These are phyloP conservation scores for Phlebiopsis gigantea DNA, from an alignment of 768 basidiomycete species.

Conservation along the genomic window DNA sequence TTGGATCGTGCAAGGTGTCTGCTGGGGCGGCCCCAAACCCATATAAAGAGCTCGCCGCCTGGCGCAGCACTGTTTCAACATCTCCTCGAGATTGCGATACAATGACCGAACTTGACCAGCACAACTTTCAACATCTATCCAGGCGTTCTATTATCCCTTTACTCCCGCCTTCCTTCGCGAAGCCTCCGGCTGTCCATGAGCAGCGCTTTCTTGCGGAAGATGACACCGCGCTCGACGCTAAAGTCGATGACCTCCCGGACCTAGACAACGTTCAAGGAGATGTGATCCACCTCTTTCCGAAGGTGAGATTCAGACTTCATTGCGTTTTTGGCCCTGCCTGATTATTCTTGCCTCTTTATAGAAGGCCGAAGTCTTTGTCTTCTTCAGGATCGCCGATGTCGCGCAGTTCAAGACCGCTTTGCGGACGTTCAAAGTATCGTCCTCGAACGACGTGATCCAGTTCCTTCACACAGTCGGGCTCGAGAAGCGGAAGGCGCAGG, in stretches of 20 bases:
- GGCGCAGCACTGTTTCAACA: too few species aligned
- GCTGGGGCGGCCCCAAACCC: not conserved
- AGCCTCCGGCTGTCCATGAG: not conserved
- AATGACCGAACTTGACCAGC: not conserved
- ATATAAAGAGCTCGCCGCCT: not conserved
- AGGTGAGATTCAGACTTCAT: not conserved
- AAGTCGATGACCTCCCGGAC: not conserved
- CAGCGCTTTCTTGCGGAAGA: not conserved
- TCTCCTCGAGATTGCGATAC: not conserved
- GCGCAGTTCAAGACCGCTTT: constrained; percentile 11
- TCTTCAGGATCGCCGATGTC: constrained; percentile 17
- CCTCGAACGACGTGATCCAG: not conserved
- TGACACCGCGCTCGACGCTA: not conserved
- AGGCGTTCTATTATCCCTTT: not conserved
- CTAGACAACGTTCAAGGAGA: not conserved
- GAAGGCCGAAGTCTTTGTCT: constrained; percentile 13
- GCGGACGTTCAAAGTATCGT: not conserved
- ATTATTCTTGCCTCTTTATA: not conserved
- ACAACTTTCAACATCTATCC: not conserved
- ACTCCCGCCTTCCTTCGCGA: not conserved
- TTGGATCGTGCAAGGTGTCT: not conserved
- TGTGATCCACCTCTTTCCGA: not conserved
- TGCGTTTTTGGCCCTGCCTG: too few species aligned
- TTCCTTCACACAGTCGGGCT: not conserved
- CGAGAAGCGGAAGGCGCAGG: not conserved